A percentile compares a stretch with the other conserved stretches of the same genome.
Conservation (phyloP, 2,329 filamentous ascomycete genomes). For the Moelleriella libera region DNA sequence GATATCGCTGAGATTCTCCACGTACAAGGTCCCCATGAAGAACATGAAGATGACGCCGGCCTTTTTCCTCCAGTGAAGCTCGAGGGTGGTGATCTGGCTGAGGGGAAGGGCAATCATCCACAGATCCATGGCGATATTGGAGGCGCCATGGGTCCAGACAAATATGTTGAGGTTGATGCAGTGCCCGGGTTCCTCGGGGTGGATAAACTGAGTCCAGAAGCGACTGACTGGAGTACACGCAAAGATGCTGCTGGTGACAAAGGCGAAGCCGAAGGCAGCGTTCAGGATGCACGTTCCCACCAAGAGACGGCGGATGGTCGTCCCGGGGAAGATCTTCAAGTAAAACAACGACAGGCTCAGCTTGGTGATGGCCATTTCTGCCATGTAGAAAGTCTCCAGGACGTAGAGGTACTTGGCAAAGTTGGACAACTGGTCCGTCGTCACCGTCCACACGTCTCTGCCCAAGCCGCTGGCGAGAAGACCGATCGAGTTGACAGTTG, state of each 20-base stretch:
- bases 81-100: conserved; percentile 2
- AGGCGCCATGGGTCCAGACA: conserved; percentile 2
- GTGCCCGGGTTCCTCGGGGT: conserved; percentile 2
- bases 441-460: conserved; percentile 19
- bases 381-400: conserved; percentile 18
- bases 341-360: conserved; percentile 27
- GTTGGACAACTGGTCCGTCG: conserved; percentile 6
- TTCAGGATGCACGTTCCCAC: conserved; percentile 19
- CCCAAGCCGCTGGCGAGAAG: conserved; percentile 15
- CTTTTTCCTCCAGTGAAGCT: conserved; percentile 4
- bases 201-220: conserved; percentile 28
- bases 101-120: conserved; percentile 5
- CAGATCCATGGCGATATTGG: conserved; percentile 2
- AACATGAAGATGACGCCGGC: conserved; percentile 4
- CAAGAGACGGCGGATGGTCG: conserved; percentile 14
- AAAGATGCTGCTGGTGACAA: conserved; percentile 17
- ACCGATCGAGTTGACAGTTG: conserved; percentile 10
- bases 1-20: neutral
- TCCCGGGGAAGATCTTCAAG: conserved; percentile 23
- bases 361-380: conserved; percentile 20
- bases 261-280: conserved; percentile 14
- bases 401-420: conserved; percentile 17
- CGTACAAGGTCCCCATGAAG: conserved; percentile 4
- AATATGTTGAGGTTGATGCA: conserved; percentile 4
- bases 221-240: conserved; percentile 24